phyloP scores from a whole-genome alignment of 768 basidiomycete genomes.

The Lactarius hatsudake region DNA sequence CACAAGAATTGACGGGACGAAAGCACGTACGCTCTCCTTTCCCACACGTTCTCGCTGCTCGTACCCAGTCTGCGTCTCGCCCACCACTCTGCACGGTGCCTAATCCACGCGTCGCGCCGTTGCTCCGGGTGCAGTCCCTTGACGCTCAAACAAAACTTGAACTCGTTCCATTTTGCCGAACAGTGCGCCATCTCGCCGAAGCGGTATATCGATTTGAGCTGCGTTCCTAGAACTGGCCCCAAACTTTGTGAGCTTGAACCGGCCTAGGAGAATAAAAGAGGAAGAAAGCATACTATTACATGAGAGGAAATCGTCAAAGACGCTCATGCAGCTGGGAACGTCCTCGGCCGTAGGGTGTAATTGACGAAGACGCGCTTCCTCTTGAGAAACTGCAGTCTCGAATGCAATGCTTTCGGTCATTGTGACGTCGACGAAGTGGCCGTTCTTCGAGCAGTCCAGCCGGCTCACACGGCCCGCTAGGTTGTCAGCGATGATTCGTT shows the following conservation, averaged over 20 bases:
- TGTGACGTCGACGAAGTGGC: background rate
- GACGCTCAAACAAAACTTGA: constrained; percentile 90
- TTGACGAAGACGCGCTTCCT: constrained; percentile 59
- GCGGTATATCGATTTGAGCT: constrained; percentile 84
- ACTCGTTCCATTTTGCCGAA: constrained; percentile 77
- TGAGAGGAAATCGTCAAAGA: constrained; percentile 68
- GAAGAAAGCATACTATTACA: constrained; percentile 55
- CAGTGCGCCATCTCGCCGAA: constrained; percentile 75
- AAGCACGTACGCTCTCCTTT: constrained; percentile 67
- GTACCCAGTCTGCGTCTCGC: constrained; percentile 66
- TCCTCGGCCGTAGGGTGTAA: constrained; percentile 76
- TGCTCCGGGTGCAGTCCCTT: constrained; percentile 77
- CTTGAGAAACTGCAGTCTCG: constrained; percentile 59
- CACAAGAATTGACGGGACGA: background rate
- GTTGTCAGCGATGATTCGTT: constrained; percentile 41
- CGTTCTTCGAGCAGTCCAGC: background rate
- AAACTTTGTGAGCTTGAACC: background rate
- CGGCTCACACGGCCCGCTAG: background rate
- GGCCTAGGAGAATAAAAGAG: background rate
- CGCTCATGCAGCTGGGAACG: constrained; percentile 75
- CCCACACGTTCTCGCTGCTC: constrained; percentile 97
- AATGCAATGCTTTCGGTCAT: constrained; percentile 37
- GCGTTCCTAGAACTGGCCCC: constrained; percentile 44
- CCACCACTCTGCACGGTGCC: constrained; percentile 92
- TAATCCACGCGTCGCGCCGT: constrained; percentile 81